phyloP scores from a whole-genome alignment of 768 basidiomycete genomes.

The Suillus fuscotomentosus region DNA sequence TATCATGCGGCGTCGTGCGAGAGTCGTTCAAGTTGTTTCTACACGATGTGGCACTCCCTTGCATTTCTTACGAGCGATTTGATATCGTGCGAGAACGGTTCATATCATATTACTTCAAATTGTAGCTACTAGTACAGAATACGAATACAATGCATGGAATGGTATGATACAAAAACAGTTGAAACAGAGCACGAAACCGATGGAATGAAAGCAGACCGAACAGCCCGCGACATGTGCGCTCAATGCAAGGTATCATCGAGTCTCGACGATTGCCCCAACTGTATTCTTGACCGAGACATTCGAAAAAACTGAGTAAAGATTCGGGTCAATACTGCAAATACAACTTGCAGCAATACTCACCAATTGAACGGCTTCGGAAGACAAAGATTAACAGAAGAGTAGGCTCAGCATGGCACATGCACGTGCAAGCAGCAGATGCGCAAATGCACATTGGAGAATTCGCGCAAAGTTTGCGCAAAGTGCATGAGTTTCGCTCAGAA shows the following conservation, averaged over 20 bases:
- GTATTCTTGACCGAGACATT: neutral
- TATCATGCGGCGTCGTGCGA: too few relatives aligned
- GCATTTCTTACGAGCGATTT: neutral
- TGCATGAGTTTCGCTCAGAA: too few relatives aligned
- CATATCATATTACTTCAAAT: neutral
- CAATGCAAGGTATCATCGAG: neutral
- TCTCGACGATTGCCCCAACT: neutral
- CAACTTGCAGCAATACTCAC: too few relatives aligned
- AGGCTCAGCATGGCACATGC: too few relatives aligned
- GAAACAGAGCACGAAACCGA: neutral
- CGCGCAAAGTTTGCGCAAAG: too few relatives aligned
- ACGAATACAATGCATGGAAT: too few relatives aligned
- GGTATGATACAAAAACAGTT: neutral
- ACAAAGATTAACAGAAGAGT: too few relatives aligned
- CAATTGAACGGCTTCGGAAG: too few relatives aligned
- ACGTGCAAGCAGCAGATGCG: too few relatives aligned
- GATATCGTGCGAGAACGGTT: neutral
- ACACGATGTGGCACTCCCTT: too few relatives aligned
- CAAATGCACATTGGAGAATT: too few relatives aligned
- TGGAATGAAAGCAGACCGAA: neutral
- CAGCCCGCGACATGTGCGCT: neutral
- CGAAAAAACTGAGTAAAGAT: neutral
- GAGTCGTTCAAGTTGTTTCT: too few relatives aligned
- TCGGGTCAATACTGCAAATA: neutral
- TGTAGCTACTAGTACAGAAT: neutral